phyloP scores from a whole-genome alignment of 768 basidiomycete species.

The Tephrocybe sp. region DNA sequence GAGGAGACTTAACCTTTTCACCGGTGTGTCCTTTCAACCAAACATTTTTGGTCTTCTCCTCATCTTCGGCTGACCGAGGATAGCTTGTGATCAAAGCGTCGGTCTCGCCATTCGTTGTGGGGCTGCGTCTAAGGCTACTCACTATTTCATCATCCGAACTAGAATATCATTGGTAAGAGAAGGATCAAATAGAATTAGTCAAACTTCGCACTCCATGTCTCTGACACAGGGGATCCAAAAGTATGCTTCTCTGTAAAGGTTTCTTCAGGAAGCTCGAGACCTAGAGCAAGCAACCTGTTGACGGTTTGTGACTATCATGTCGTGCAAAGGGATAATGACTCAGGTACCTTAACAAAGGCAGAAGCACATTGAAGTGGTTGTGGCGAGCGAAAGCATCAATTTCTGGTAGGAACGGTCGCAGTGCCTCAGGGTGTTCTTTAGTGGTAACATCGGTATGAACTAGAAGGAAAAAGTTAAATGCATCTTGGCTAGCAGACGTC shows the following conservation, averaged over 20 bases:
- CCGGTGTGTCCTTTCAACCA: constrained; percentile 55
- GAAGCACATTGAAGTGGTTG: constrained; percentile 36
- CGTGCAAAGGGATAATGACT: constrained; percentile 20
- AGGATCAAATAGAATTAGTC: neutral
- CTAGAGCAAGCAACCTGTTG: constrained; percentile 35
- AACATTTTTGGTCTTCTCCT: constrained; percentile 40
- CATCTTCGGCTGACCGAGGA: constrained; percentile 42
- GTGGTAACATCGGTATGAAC: constrained; percentile 34
- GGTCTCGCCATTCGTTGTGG: too few relatives aligned
- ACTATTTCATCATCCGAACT: constrained; percentile 55
- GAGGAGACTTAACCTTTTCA: constrained; percentile 5
- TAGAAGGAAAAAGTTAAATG: constrained; percentile 11
- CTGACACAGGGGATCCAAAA: constrained; percentile 31
- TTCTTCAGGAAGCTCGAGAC: constrained; percentile 47
- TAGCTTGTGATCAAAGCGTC: constrained; percentile 26
- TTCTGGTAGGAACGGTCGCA: constrained; percentile 37
- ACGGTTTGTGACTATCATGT: neutral
- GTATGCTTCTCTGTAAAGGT: constrained; percentile 39
- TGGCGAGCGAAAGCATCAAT: constrained; percentile 33
- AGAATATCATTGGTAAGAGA: neutral
- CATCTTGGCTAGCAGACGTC: neutral
- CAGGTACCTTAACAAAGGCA: constrained; percentile 37
- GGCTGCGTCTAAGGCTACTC: constrained; percentile 13
- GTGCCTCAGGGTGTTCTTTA: constrained; percentile 32
- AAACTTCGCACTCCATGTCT: constrained; percentile 33